phyloP scores from a whole-genome alignment of 2,329 filamentous ascomycete genomes.

The Pezicula radicicola region DNA sequence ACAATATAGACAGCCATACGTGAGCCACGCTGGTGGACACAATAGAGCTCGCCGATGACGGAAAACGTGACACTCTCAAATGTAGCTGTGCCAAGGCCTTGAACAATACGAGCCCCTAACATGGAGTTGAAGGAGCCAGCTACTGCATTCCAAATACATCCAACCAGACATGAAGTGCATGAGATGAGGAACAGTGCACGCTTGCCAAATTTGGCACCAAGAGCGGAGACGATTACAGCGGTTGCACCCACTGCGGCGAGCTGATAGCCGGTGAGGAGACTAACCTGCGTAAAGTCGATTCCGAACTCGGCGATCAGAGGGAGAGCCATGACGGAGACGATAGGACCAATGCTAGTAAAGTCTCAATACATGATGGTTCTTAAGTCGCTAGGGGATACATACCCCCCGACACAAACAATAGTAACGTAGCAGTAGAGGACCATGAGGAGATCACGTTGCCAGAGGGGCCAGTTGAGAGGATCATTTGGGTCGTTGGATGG shows the following conservation, averaged over 20 bases:
- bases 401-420: neutral
- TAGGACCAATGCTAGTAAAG: neutral
- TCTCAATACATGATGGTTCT: no score
- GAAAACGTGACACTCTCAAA: conserved; percentile 24
- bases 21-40: conserved; percentile 38
- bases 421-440: neutral
- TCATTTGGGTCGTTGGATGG: conserved; percentile 45
- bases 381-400: no score
- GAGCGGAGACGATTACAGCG: conserved; percentile 6
- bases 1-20: conserved; percentile 37
- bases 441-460: neutral
- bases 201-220: neutral
- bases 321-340: neutral
- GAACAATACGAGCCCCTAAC: conserved; percentile 8
- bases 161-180: neutral
- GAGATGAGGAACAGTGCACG: neutral
- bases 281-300: conserved; percentile 3
- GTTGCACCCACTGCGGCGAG: conserved; percentile 6
- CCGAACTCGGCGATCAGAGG: no score
- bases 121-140: neutral
- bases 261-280: conserved; percentile 16
- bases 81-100: conserved; percentile 5
- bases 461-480: conserved; percentile 30
- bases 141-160: neutral
- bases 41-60: conserved; percentile 38